Conservation (phyloP, 2,329 filamentous ascomycete genomes). For the Talaromyces sp. region DNA sequence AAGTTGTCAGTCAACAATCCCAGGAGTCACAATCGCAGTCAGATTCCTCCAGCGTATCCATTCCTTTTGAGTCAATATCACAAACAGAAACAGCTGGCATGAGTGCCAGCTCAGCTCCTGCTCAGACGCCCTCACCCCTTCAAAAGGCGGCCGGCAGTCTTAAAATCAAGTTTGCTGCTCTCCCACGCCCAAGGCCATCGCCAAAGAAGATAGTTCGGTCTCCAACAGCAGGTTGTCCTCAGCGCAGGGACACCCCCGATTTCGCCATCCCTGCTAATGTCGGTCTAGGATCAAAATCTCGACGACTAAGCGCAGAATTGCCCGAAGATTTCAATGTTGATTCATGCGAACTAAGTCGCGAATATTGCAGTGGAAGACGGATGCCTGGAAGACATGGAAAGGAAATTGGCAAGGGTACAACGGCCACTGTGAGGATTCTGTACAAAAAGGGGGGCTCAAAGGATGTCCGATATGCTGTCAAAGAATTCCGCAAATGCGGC, state of each 20-base stretch:
- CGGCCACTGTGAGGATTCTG: conserved; percentile 79
- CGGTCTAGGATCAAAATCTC: conserved; percentile 70
- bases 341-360: conserved; percentile 60
- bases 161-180: conserved; percentile 20
- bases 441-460: conserved; percentile 58
- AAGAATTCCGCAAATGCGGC: conserved; percentile 74
- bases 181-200: conserved; percentile 16
- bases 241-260: conserved; percentile 16
- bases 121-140: conserved; percentile 12
- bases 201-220: conserved; percentile 18
- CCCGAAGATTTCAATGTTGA: conserved; percentile 71
- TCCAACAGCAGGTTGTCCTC: conserved; percentile 20
- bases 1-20: neutral
- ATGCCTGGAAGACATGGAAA: conserved; percentile 68
- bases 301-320: conserved; percentile 68
- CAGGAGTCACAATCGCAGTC: neutral
- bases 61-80: neutral
- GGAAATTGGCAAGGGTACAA: conserved; percentile 74
- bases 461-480: conserved; percentile 67
- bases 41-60: neutral
- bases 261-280: conserved; percentile 57
- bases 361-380: conserved; percentile 66
- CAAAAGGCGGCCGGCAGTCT: conserved; percentile 18
- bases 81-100: neutral
- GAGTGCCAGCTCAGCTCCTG: conserved; percentile 7